Conservation (phyloP, 2,329 filamentous ascomycete genomes). For the Setomelanomma holmii region DNA sequence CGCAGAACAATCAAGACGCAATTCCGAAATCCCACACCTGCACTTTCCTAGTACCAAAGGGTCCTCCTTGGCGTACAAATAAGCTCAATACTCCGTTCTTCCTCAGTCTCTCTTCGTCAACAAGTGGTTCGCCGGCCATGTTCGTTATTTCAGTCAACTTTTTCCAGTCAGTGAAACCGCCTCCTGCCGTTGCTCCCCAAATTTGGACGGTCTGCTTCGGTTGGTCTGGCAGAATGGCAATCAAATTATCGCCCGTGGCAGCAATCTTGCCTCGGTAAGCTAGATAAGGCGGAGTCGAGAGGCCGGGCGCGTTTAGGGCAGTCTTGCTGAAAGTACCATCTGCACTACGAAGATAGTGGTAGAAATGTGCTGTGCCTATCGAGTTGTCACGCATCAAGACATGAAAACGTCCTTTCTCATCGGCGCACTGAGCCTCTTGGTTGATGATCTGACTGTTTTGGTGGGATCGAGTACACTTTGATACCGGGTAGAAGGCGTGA, state of each 20-base stretch:
- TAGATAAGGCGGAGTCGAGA: constrained; percentile 41
- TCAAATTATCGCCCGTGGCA: constrained; percentile 31
- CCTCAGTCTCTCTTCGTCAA: constrained; percentile 39
- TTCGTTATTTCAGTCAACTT: constrained; percentile 39
- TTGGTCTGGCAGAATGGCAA: constrained; percentile 41
- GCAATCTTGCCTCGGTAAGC: constrained; percentile 43
- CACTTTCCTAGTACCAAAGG: constrained; percentile 40
- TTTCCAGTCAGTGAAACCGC: constrained; percentile 39
- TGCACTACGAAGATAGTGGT: constrained; percentile 41
- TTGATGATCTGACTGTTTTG: constrained; percentile 58
- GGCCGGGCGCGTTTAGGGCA: constrained; percentile 34
- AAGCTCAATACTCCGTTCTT: constrained; percentile 36
- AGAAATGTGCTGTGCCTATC: constrained; percentile 36
- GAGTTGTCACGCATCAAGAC: constrained; percentile 57
- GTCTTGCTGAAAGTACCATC: constrained; percentile 41
- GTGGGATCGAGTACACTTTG: constrained; percentile 54
- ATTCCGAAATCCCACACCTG: constrained; percentile 46
- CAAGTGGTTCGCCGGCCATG: constrained; percentile 39
- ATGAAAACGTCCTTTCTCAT: constrained; percentile 56
- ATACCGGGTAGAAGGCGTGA: constrained; percentile 54
- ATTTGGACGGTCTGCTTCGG: constrained; percentile 37
- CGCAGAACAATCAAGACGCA: constrained; percentile 7
- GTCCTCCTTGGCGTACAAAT: constrained; percentile 44
- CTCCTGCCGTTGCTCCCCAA: constrained; percentile 38
- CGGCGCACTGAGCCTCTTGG: constrained; percentile 59